Base-by-base conservation (phyloP, 805 yeast species). In the Monosporozyma aerobia region DNA sequence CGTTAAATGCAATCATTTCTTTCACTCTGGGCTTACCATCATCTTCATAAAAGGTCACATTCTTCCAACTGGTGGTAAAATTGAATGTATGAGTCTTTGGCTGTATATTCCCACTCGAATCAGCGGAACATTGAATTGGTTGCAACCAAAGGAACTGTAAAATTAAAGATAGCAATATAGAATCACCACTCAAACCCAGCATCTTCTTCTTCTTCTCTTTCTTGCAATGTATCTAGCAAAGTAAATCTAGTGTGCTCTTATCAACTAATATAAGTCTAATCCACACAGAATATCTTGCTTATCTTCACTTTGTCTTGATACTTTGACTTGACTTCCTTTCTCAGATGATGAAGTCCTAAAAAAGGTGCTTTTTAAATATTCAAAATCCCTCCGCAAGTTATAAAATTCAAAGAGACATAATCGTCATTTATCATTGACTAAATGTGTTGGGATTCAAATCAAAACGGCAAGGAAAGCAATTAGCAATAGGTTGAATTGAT, bases 1-100 rank as follows among this genome's bases (percentile, higher is more conserved):
- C 80, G 63, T 85, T 84, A 63, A 84, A 81, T 0, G 88, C 85
- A 53, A 85, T 78, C 60, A 84, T 80, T 33, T 69, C 70, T 58
- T 84, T 77, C 9, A 30, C 35, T 2, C 23, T 27, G 10, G 19
- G 7, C 8, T n/a, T 14, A 11, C 53, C 53, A 14, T 51, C 19
- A 11, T 32, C 44, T 5, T 41, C 51, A 9, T 23, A 9, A 14
- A 48, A 51, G 5, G 82, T 48, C 3, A 56, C 85, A 40, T 66
- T 65, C 22, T 79, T 78, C 79, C 85, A 84, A 5, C 75, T 72
- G 1, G 84, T 79, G 7, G 79, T 74, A 65, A 65, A 85, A 66
- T 77, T 74, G 72, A 79, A 78, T 1, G 75, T 72, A 56, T 82
- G 89, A 16, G 83, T 29, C 4, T 3, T 29, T 8, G 50, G 30